Base-by-base conservation (phyloP, 176 grass and related monocot species). In the Pharus latifolius region DNA sequence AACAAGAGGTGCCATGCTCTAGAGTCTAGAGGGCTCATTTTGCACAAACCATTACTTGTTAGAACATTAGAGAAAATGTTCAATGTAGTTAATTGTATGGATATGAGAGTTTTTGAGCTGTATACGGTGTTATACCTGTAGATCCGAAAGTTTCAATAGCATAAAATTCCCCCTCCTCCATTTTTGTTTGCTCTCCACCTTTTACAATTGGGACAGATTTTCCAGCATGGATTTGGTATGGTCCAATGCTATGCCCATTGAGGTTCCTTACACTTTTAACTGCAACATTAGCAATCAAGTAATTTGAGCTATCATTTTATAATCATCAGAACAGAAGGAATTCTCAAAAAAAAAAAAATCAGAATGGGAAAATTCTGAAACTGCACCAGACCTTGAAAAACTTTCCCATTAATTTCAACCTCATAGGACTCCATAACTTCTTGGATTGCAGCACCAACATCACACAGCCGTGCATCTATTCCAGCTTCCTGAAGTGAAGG, bases 361-460 rank as follows among this genome's bases (percentile, higher is more conserved):
- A n/a, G 19, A 50, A 43, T 15, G 16, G 20, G 2, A 6, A 40
- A 48, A 16, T 37, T 40, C 2, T 29, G 10, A 56, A 80, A 13
- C 16, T 57, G 32, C 49, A 32, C 14, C 63, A 16, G 56, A 99
- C 95, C 90, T 99, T 94, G 95, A 68, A 91, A 99, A 68, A 88
- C 82, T 74, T 99, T 99, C 15, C 95, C 95, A 76, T 94, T 94
- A 37, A 99, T 94, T 86, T 99, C 95, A 81, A 99, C 90, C 70
- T 99, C 95, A 70, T 99, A 99, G 35, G 95, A 94, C 79, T 99
- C 90, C 90, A 99, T 94, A 23, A 99, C 95, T 79, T 99, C 95
- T 81, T 86, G 83, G 35, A 86, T 86, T 56, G 83, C 83, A 64
- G 83, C 83, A 49, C 83, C 83, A 52, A 86, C 83, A 80, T 86